Conservation (phyloP, 2,329 filamentous ascomycete genomes). For the Fusarium oligoseptatum region DNA sequence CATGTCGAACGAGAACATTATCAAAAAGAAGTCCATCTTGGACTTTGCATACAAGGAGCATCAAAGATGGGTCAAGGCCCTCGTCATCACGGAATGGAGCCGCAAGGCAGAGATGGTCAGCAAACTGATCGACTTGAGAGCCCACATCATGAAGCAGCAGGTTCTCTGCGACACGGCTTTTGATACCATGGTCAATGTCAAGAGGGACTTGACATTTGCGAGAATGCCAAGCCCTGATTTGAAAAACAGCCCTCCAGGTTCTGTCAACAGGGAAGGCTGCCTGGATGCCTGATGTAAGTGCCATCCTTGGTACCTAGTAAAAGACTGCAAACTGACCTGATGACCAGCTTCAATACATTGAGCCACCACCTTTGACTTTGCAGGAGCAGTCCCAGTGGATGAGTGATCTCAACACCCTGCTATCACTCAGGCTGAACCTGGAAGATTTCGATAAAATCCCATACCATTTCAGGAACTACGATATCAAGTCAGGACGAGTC, state of each 20-base stretch:
- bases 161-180: constrained; percentile 71
- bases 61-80: constrained; percentile 90
- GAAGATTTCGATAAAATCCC: constrained; percentile 85
- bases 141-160: constrained; percentile 76
- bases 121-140: constrained; percentile 88
- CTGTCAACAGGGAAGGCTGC: constrained; percentile 82
- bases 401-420: constrained; percentile 83
- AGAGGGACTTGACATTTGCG: constrained; percentile 77
- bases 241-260: constrained; percentile 87
- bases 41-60: constrained; percentile 85
- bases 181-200: constrained; percentile 77
- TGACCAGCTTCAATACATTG: constrained; percentile 78
- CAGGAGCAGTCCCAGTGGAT: constrained; percentile 81
- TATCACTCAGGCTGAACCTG: constrained; percentile 86
- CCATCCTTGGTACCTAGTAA: not conserved
- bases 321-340: constrained; percentile 50
- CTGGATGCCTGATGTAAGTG: constrained; percentile 82
- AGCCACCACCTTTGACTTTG: constrained; percentile 77
- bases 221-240: constrained; percentile 92
- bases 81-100: constrained; percentile 93
- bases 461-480: constrained; percentile 80
- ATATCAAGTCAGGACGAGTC: constrained; percentile 85
- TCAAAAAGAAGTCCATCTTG: constrained; percentile 81
- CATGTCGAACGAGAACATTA: constrained; percentile 73
- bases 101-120: constrained; percentile 82